Conservation (phyloP, 345 rosid species). For the Citropsis articulata region DNA sequence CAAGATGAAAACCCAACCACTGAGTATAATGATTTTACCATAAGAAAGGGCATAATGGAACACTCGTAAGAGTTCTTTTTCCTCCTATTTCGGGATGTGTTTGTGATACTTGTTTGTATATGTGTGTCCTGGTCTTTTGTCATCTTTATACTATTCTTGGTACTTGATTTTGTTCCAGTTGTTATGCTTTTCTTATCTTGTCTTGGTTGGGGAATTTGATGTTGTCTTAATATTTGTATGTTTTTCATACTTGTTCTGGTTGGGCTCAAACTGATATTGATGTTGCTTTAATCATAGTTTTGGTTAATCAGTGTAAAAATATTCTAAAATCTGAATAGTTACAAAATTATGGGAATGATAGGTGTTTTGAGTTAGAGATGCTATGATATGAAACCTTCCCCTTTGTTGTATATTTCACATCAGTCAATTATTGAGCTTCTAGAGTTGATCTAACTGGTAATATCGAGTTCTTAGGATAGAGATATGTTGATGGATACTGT, state of each 20-base stretch:
- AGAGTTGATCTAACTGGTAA: background rate
- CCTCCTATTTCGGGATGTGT: background rate
- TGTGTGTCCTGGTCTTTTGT: background rate
- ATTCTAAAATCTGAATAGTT: background rate
- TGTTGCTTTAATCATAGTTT: background rate
- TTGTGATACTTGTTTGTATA: background rate
- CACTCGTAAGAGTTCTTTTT: conserved; percentile 14
- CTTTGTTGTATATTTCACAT: background rate
- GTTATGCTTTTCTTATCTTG: conserved; percentile 1
- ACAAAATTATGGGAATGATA: no score
- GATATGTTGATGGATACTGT: background rate
- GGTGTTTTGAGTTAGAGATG: background rate
- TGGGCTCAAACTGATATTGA: no score
- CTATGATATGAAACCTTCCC: background rate
- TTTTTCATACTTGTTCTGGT: no score
- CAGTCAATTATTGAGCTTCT: background rate
- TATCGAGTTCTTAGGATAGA: background rate
- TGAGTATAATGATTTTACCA: conserved; percentile 6
- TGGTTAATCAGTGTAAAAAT: background rate
- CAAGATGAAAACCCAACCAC: conserved; percentile 19
- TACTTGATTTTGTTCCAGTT: background rate
- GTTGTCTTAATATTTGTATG: background rate
- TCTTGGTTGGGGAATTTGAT: background rate
- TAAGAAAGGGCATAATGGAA: conserved; percentile 19
- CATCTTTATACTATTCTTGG: background rate